Base-by-base conservation (phyloP, 106 monocot species). In the Iris macrosiphon region DNA sequence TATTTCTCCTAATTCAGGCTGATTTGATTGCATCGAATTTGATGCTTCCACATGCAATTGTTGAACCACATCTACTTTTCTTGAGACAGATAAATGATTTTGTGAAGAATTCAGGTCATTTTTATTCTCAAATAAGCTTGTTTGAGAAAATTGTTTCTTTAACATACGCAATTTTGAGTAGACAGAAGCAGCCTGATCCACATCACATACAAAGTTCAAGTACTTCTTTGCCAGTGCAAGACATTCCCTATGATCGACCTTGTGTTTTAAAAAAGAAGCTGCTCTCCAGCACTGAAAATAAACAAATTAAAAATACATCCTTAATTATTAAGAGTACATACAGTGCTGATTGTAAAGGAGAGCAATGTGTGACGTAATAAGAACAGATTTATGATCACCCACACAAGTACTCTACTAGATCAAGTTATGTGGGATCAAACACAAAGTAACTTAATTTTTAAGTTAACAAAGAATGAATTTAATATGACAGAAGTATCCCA, bases 281-380 rank as follows among this genome's bases (percentile, higher is more conserved):
- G 92, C 92, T 45, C 70, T 52, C 92, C 87, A 92, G 50, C 92
- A 92, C 92, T 92, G 59, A 7, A 71, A 59, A 8, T 13, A 4
- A 4, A 40, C 40, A 40, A n/a, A n/a, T n/a, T n/a, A n/a, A n/a
- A n/a, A n/a, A n/a, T n/a, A n/a, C n/a, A n/a, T n/a, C n/a, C n/a
- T n/a, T n/a, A n/a, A n/a, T n/a, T n/a, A n/a, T n/a, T n/a, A n/a
- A n/a, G n/a, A n/a, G n/a, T n/a, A n/a, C n/a, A n/a, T n/a, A n/a
- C n/a, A n/a, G n/a, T n/a, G n/a, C n/a, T n/a, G n/a, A n/a, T n/a
- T n/a, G n/a, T n/a, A n/a, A n/a, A n/a, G n/a, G n/a, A n/a, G n/a
- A n/a, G n/a, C n/a, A n/a, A n/a, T n/a, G n/a, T n/a, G n/a, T n/a
- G n/a, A n/a, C n/a, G n/a, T n/a, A n/a, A n/a, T n/a, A n/a, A n/a